A percentile compares a stretch with the other conserved stretches of the same genome.
phyloP scores from a whole-genome alignment of 257 asterid species.

The Solanum medicagineum region DNA sequence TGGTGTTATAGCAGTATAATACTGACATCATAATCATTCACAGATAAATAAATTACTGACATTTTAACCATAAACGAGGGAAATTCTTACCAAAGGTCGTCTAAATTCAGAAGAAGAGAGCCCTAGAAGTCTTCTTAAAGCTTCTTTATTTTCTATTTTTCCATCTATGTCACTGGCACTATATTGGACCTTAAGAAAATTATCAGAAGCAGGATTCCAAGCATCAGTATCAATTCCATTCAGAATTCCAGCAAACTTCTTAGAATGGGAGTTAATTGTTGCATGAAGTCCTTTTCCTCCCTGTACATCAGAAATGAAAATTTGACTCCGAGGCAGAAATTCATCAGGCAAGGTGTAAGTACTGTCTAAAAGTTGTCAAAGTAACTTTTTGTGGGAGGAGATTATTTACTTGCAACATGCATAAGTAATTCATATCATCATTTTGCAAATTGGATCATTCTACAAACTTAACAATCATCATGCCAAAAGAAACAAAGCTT shows the following conservation, averaged over 20 bases:
- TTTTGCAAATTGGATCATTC: neutral
- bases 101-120: slow-evolving; percentile 43
- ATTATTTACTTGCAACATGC: neutral
- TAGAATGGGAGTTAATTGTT: slow-evolving; percentile 63
- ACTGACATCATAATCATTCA: neutral
- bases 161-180: slow-evolving; percentile 58
- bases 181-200: slow-evolving; percentile 62
- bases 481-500: neutral
- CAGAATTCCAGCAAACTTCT: slow-evolving; percentile 80
- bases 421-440: neutral
- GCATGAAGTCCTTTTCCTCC: slow-evolving; percentile 76
- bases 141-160: slow-evolving; percentile 71
- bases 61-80: neutral
- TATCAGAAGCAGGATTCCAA: slow-evolving; percentile 93
- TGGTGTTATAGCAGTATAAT: neutral
- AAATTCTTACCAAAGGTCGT: slow-evolving; percentile 65
- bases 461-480: neutral
- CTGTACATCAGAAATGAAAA: slow-evolving; percentile 31
- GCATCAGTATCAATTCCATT: slow-evolving; percentile 92
- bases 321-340: neutral
- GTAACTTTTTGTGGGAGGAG: neutral
- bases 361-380: neutral
- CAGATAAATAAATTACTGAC: neutral
- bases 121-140: slow-evolving; percentile 56
- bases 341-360: neutral